phyloP scores from a whole-genome alignment of 2,329 filamentous ascomycete genomes.

The Ophiobolus disseminans region DNA sequence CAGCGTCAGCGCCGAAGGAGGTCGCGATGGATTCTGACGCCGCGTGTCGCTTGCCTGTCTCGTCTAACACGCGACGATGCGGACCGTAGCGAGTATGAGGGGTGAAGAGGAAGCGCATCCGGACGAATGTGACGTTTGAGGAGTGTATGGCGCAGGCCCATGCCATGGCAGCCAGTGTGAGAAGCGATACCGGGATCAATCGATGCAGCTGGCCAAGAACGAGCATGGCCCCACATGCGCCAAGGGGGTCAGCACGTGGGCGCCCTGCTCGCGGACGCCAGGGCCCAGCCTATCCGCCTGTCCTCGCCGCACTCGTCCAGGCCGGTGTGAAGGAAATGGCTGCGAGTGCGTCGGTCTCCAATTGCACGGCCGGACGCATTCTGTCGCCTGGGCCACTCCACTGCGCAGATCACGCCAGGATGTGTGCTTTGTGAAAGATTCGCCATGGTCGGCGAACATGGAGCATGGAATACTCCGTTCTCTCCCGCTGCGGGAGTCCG shows the following conservation, averaged over 20 bases:
- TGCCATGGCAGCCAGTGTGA: conserved; percentile 16
- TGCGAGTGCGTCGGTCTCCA: background rate
- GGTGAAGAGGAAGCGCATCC: conserved; percentile 15
- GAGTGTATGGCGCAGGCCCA: conserved; percentile 21
- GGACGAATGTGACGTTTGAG: conserved; percentile 29
- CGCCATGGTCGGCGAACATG: background rate
- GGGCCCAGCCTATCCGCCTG: background rate
- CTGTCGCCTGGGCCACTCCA: too few relatives aligned
- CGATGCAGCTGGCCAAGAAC: background rate
- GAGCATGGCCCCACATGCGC: conserved; percentile 11
- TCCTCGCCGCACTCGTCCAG: background rate
- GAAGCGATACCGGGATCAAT: conserved; percentile 23
- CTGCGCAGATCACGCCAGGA: conserved; percentile 17
- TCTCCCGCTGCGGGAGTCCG: conserved; percentile 18
- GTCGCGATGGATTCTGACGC: conserved; percentile 17
- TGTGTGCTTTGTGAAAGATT: background rate
- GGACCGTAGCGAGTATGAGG: conserved; percentile 24
- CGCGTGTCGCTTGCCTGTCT: conserved; percentile 11
- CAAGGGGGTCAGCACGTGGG: conserved; percentile 33
- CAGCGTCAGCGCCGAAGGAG: background rate
- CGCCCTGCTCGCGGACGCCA: conserved; percentile 16
- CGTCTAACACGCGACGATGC: conserved; percentile 7
- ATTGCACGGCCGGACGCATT: background rate
- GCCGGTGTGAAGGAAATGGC: background rate
- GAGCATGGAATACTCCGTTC: conserved; percentile 1